Base-by-base conservation (phyloP, 1,139 yeast species). In the Candida freyschussii region DNA sequence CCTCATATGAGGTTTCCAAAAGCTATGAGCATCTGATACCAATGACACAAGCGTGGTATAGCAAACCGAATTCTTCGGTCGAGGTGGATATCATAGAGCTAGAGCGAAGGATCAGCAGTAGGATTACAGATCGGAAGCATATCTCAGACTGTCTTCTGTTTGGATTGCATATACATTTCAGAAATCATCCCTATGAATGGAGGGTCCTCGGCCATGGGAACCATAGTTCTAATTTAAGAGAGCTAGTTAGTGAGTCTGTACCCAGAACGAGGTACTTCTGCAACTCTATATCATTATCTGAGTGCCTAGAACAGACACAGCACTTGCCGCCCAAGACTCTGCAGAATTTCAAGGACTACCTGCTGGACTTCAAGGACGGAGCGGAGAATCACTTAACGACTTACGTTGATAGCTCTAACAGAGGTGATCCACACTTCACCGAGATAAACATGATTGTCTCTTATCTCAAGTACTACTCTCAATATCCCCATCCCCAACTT, bases 81-180 rank as follows among this genome's bases (percentile, higher is more conserved):
- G 36, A 29, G 16, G 10, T 44, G 3, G 43, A 41, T 13, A 28
- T 44, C 7, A n/a, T n/a, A n/a, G n/a, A n/a, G n/a, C n/a, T n/a
- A n/a, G n/a, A n/a, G n/a, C n/a, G n/a, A n/a, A n/a, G n/a, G n/a
- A n/a, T n/a, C n/a, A n/a, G n/a, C n/a, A n/a, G n/a, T n/a, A n/a
- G n/a, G n/a, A n/a, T n/a, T n/a, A n/a, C n/a, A n/a, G n/a, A n/a
- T n/a, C n/a, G n/a, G n/a, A n/a, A n/a, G n/a, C n/a, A n/a, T n/a
- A n/a, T 13, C 11, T 32, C 33, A 10, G 48, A 44, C 16, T 32
- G 37, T 9, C 29, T 43, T 8, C 20, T 34, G 18, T 43, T 37
- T 34, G 50, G 43, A 4, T 15, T 43, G 2, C 47, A 46, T 24
- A 27, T 39, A 18, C 34, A 41, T 21, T 17, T 39, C 16, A 31